phyloP scores from a whole-genome alignment of 2,329 filamentous ascomycete species.

The Fusarium acutatum region DNA sequence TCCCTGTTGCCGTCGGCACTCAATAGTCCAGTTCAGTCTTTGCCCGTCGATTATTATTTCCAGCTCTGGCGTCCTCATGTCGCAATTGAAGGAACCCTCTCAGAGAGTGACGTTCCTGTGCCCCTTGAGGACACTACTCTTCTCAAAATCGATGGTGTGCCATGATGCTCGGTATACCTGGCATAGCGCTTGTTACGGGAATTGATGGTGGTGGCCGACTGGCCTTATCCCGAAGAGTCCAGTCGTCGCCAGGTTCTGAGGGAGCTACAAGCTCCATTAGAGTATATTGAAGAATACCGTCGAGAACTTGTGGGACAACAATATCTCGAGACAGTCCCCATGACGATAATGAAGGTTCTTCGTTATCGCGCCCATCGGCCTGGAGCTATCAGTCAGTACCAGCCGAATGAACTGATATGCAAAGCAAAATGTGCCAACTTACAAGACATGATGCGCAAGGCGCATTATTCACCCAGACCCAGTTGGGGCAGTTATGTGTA shows the following conservation, averaged over 20 bases:
- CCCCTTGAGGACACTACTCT: conserved; percentile 18
- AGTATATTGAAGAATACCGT: conserved; percentile 58
- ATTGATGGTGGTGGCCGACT: conserved; percentile 41
- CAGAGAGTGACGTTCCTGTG: conserved; percentile 12
- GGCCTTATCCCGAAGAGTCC: conserved; percentile 49
- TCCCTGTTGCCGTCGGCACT: conserved; percentile 22
- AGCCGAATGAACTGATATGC: neutral
- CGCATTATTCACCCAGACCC: conserved; percentile 62
- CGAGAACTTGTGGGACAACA: conserved; percentile 55
- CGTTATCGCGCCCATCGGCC: conserved; percentile 60
- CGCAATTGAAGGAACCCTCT: conserved; percentile 9
- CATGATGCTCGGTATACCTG: conserved; percentile 38
- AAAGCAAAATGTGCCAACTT: conserved; percentile 38
- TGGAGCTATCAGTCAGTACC: conserved; percentile 41
- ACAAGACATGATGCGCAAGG: conserved; percentile 61
- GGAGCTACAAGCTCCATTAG: conserved; percentile 56
- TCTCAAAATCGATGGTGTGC: conserved; percentile 37
- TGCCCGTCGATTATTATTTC: conserved; percentile 31
- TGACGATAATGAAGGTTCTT: conserved; percentile 42
- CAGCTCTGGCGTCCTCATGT: conserved; percentile 21
- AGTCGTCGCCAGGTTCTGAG: conserved; percentile 49
- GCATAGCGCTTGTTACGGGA: conserved; percentile 43
- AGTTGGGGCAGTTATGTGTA: conserved; percentile 60
- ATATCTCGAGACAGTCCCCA: conserved; percentile 51
- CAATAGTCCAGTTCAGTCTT: conserved; percentile 9